Evolutionary conservation across 345 rosid genomes (phyloP), one percentile per base, ranked within the genome.

Genomic region (Cardamine resedifolia): DNA sequence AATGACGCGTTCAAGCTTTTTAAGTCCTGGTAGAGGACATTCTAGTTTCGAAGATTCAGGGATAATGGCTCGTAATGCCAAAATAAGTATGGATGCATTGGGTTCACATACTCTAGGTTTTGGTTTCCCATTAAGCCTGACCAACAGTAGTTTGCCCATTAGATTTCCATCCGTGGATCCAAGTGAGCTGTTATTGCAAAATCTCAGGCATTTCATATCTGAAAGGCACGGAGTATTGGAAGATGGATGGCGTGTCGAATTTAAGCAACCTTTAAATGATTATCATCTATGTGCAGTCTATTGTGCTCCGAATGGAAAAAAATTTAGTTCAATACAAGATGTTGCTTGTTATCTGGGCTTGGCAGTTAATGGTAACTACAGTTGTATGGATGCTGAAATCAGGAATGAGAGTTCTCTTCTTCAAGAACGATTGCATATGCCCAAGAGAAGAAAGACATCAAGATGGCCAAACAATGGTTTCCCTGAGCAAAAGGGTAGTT

Each of bases 281-380:
- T 75, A 79, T 85, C 89, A 84, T 66, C 66, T 74, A 20, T 81
- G 76, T 82, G 82, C 85, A 57, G 84, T 84, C 69, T 94, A 86
- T 70, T 83, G 87, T 76, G 86, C 94, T 71, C 98, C 96, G 36
- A 88, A 83, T 84, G 97, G 97, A 50, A 83, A 75, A 81, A 83
- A 80, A 19, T 94, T 94, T 86, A 83, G 83, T 77, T 86, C 97
- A 51, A 66, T 89, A 84, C 75, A 76, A 73, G 96, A 85, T 79
- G 98, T 94, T 83, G 97, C 96, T 72, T 70, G 74, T 73, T 83
- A 91, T 85, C 89, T 94, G 68, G 98, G 97, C 36, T 79, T 94
- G 84, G 64, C 69, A 49, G 39, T 85, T 34, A 84, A 77, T 73
- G 75, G 74, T 81, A 82, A 48, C 59, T 39, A 53, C 60, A 58